Percentiles rank a stretch among this genome's conserved stretches.
phyloP scores from a whole-genome alignment of 2,329 filamentous ascomycete genomes.

The Bimuria novae-zelandiae region DNA sequence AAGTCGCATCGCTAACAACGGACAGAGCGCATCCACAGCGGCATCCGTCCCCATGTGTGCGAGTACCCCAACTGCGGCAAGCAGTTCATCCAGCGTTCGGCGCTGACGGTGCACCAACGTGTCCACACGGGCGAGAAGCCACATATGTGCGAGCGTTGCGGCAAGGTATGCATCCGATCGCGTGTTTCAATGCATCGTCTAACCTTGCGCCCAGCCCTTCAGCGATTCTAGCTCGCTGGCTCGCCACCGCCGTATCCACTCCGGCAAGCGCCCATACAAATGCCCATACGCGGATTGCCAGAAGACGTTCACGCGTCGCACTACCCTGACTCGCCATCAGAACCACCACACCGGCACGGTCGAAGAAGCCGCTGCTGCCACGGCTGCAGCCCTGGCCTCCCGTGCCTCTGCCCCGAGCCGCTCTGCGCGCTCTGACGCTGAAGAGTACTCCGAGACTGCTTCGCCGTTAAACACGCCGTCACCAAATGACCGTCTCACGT shows the following conservation, averaged over 20 bases:
- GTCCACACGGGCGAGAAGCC: conserved; percentile 98
- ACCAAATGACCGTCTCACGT: conserved; percentile 76
- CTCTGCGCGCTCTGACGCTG: conserved; percentile 69
- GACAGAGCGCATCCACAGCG: conserved; percentile 91
- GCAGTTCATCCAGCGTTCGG: conserved; percentile 95
- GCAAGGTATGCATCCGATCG: conserved; percentile 69
- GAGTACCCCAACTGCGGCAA: conserved; percentile 89
- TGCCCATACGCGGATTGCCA: conserved; percentile 97
- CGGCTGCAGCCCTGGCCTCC: conserved; percentile 78
- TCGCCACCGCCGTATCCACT: conserved; percentile 91
- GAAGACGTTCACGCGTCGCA: conserved; percentile 96
- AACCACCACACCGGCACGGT: conserved; percentile 95
- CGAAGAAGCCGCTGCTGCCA: conserved; percentile 88
- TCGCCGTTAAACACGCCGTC: conserved; percentile 82
- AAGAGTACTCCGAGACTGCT: conserved; percentile 71
- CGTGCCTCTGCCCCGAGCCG: conserved; percentile 52
- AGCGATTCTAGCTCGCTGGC: conserved; percentile 95
- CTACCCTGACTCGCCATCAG: conserved; percentile 92
- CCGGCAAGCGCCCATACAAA: conserved; percentile 94
- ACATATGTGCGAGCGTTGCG: conserved; percentile 94
- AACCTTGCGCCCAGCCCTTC: conserved; percentile 69
- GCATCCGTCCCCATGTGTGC: conserved; percentile 87
- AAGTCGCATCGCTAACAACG: conserved; percentile 35
- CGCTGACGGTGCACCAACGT: conserved; percentile 90
- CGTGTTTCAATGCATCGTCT: conserved; percentile 19